A percentile compares a stretch with the other conserved stretches of the same genome.
Evolutionary conservation across 768 basidiomycete species (phyloP).

Genomic region (Candolleomyces efflorescens): DNA sequence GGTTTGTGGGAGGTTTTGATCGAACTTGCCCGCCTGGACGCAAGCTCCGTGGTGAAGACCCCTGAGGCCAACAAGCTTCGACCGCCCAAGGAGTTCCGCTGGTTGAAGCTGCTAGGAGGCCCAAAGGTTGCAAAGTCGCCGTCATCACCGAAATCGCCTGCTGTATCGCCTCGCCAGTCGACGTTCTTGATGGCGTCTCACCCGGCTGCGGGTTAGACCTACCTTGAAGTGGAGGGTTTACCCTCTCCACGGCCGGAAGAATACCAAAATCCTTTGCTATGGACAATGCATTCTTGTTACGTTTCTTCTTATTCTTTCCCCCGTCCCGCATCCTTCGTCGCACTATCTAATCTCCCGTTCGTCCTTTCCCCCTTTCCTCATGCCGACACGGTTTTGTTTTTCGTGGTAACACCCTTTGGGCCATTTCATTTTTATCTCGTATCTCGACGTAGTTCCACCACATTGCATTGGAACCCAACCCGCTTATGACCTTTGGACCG

Average conservation of each 20-base stretch:
- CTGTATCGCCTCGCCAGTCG: not conserved
- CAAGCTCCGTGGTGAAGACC: not conserved
- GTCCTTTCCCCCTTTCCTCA: too few relatives aligned
- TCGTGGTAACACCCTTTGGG: too few relatives aligned
- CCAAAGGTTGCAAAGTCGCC: not conserved
- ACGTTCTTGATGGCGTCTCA: not conserved
- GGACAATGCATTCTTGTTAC: not conserved
- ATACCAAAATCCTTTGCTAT: not conserved
- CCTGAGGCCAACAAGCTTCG: not conserved
- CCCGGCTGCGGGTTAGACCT: not conserved
- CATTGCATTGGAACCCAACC: too few relatives aligned
- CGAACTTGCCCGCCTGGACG: slow-evolving; percentile 33
- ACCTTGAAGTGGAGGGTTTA: not conserved
- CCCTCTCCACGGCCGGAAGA: not conserved
- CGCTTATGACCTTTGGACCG: too few relatives aligned
- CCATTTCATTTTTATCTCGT: too few relatives aligned
- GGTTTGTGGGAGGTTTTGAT: slow-evolving; percentile 50
- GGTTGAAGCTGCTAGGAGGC: slow-evolving; percentile 1
- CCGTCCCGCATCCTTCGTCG: too few relatives aligned
- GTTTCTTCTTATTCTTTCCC: too few relatives aligned
- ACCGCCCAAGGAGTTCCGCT: not conserved
- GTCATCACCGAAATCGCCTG: not conserved
- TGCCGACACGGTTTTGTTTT: too few relatives aligned
- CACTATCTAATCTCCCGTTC: too few relatives aligned
- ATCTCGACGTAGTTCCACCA: too few relatives aligned